Percentiles rank a stretch among this genome's conserved stretches.
Evolutionary conservation across 2,329 filamentous ascomycete species (phyloP).

Genomic region (Diaporthe capsici): DNA sequence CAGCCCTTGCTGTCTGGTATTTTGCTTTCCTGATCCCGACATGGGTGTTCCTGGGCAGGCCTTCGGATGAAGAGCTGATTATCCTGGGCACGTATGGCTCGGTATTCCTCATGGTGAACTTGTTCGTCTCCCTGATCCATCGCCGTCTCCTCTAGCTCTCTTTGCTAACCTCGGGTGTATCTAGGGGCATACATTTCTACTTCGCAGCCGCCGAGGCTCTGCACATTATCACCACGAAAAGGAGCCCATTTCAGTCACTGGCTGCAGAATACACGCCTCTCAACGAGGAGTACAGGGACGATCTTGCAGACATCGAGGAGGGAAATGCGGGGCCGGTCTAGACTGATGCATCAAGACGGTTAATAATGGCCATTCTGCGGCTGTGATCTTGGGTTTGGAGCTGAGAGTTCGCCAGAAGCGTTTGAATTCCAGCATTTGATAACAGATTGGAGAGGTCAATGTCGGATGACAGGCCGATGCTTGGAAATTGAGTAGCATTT

Average conservation of each 20-base stretch:
- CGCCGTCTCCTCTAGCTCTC: neutral
- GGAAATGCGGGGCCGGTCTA: neutral
- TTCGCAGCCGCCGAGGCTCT: constrained; percentile 36
- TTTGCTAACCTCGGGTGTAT: neutral
- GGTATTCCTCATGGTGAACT: constrained; percentile 43
- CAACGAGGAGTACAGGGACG: constrained; percentile 18
- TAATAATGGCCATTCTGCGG: too few relatives aligned
- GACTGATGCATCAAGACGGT: neutral
- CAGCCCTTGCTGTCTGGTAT: constrained; percentile 36
- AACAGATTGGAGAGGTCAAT: neutral
- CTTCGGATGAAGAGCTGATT: constrained; percentile 22
- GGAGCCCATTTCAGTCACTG: constrained; percentile 15
- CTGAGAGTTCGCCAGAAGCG: too few relatives aligned
- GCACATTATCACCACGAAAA: constrained; percentile 18
- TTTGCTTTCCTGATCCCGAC: constrained; percentile 42
- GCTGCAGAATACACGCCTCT: constrained; percentile 33
- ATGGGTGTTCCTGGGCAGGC: constrained; percentile 36
- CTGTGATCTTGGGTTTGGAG: neutral
- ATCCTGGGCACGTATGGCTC: constrained; percentile 44
- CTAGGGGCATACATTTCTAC: constrained; percentile 33
- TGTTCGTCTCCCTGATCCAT: constrained; percentile 26
- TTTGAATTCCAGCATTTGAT: neutral
- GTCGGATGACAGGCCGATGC: too few relatives aligned
- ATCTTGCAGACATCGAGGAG: constrained; percentile 9
- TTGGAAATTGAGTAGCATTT: neutral